Conservation (phyloP, 1,139 yeast species). For the Diutina sp. region DNA sequence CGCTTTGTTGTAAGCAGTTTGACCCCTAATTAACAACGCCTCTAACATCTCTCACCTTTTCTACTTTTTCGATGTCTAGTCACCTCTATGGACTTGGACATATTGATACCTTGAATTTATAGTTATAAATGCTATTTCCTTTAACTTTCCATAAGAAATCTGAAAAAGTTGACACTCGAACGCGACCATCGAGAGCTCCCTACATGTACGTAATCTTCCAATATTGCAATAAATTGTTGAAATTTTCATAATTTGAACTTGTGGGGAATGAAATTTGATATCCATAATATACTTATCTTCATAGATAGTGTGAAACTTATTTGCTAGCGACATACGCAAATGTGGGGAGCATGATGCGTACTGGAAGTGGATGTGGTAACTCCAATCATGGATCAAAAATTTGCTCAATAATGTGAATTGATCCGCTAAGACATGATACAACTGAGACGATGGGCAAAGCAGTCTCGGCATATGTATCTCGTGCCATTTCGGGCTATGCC, state of each 20-base stretch:
- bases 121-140: not conserved
- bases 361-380: not conserved
- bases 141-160: no score
- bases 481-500: no score
- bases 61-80: not conserved
- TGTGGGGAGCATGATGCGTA: not conserved
- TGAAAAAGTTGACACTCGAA: no score
- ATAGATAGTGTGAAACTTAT: no score
- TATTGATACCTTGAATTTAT: not conserved
- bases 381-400: not conserved
- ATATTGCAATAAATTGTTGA: not conserved
- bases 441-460: no score
- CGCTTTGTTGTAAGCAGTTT: conserved; percentile 1
- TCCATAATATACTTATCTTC: no score
- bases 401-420: no score
- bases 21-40: not conserved
- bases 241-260: no score
- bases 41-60: not conserved
- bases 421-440: no score
- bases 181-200: no score
- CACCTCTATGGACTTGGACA: not conserved
- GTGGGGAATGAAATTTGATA: not conserved
- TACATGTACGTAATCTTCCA: no score
- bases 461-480: no score
- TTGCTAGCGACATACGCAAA: not conserved